Evolutionary conservation across 2,329 filamentous ascomycete genomes (phyloP), one percentile per base, ranked within the genome.

Genomic region (Pezicula rhizophila): DNA sequence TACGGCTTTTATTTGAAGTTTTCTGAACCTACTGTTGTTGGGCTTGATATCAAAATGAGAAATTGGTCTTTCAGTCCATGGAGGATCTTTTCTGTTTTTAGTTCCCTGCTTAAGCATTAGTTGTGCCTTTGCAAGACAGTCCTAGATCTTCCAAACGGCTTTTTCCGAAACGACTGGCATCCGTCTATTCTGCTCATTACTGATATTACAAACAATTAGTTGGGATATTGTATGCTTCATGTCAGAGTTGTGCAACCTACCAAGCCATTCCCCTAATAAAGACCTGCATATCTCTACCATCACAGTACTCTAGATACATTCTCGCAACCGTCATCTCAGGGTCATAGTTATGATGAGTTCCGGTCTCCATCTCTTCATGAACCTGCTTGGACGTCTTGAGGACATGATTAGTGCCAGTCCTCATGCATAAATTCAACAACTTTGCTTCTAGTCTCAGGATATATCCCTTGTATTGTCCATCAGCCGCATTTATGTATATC

Each of bases 31-130:
- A 53, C 48, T 47, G 20, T 53, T 53, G 11, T 28, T 15, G 8
- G 42, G 48, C 26, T 53, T 53, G 42, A 53, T 46, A 42, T 53
- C 48, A 41, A 53, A 49, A 42, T 53, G 48, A n/a, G 20, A n/a
- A 35, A 53, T 51, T 15, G 42, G 33, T 8, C n/a, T n/a, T 20
- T 8, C 12, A 37, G 34, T 42, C 18, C 11, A 17, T 11, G 38
- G 37, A 4, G 40, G 41, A 40, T 42, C 26, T 11, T 31, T 31
- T 4, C 28, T 31, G 8, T 31, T 31, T 41, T 53, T 48, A 40
- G 5, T 44, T 4, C 51, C 51, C 4, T 23, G 39, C 10, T 48
- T 42, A n/a, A 53, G 12, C 1, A 51, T 33, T 7, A 46, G 23
- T n/a, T 45, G 7, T 3, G 45, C 51, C n/a, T 33, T 48, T 14